phyloP scores from a whole-genome alignment of 352 stramenopile species.

The Globisporangium okanoganense region DNA sequence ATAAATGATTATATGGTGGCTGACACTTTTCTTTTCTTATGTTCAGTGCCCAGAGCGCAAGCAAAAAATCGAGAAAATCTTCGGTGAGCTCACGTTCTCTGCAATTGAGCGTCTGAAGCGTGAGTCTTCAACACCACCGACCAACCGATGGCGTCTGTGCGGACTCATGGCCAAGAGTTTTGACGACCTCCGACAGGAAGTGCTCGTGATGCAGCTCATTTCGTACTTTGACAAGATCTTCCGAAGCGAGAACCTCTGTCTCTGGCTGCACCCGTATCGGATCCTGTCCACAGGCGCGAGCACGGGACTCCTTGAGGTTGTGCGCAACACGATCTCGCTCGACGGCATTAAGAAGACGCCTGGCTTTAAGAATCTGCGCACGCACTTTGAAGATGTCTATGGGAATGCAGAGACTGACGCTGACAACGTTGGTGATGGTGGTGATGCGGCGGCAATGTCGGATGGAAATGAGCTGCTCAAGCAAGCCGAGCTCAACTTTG shows the following conservation, averaged over 20 bases:
- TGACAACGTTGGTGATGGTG: constrained; percentile 26
- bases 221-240: constrained; percentile 95
- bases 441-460: not conserved
- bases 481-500: constrained; percentile 75
- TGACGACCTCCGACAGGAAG: constrained; percentile 97
- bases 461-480: constrained; percentile 34
- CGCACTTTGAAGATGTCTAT: constrained; percentile 94
- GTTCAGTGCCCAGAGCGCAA: constrained; percentile 23
- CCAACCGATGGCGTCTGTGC: constrained; percentile 39
- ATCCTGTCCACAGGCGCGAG: constrained; percentile 94
- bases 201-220: constrained; percentile 98
- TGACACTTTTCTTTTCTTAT: not conserved
- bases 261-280: constrained; percentile 94
- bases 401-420: constrained; percentile 49
- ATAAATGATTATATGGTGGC: not conserved
- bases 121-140: not conserved
- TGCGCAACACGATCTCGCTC: constrained; percentile 95
- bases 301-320: constrained; percentile 95
- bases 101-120: constrained; percentile 39
- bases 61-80: constrained; percentile 52
- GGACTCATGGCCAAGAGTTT: constrained; percentile 96
- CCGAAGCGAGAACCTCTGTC: constrained; percentile 79
- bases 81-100: constrained; percentile 63
- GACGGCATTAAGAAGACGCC: constrained; percentile 94
- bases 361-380: constrained; percentile 82